Base-by-base conservation (phyloP, 1,284 basidiomycete species). In the Fomitiporia mediterranea region DNA sequence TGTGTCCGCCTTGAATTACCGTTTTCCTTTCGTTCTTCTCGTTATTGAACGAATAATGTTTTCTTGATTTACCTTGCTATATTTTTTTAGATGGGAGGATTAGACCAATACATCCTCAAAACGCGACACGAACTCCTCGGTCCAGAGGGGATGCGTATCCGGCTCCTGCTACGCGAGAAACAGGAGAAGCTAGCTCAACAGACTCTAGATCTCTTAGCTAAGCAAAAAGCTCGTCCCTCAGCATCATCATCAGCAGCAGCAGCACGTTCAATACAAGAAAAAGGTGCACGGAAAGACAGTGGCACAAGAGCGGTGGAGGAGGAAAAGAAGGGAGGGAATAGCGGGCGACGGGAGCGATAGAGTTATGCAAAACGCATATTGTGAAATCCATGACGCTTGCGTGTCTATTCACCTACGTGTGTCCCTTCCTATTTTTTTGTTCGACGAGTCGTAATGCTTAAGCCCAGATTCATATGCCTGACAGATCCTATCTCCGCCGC, bases 31-130 rank as follows among this genome's bases (percentile, higher is more conserved):
- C 3, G 27, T 46, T 28, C n/a, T 27, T 42, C 6, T 8, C 2
- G 35, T 37, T 15, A 21, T 17, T 21, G 39, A 15, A 42, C 23
- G 39, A 17, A 42, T 21, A n/a, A n/a, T n/a, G n/a, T 42, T 21
- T 42, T 19, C 2, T 23, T 43, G 42, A 27, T 13, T 27, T 19
- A 8, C 8, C 19, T 19, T 15, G 30, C 5, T 28, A 30, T 9
- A 28, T 2, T 23, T 2, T 34, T 23, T 42, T 38, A 89, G 86
- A 74, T 86, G 59, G 87, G 88, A 15, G 86, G 89, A n/a, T 66
- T 94, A 44, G 91, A 94, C 68, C 77, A 83, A 55, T 94, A 94
- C 67, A 71, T 94, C 11, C 74, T 84, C 56, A 80, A 80, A 38
- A 88, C 85, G 19, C 78, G 79, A 43, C 73, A 83, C 11, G 76